Conservation (phyloP, 2,329 filamentous ascomycete genomes). For the Phyllosticta capitalensis region DNA sequence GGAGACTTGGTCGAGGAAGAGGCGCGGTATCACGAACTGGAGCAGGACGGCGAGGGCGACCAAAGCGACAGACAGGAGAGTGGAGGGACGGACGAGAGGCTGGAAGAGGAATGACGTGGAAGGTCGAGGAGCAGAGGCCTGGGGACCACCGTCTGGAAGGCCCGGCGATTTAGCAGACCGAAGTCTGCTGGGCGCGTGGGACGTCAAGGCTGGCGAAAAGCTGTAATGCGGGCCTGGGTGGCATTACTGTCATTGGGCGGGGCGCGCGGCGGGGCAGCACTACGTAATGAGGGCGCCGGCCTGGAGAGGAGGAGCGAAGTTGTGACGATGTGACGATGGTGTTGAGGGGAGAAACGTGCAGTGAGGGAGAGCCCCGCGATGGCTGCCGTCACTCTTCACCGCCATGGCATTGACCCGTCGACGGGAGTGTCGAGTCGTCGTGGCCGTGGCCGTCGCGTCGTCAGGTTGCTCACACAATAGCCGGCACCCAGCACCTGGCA, state of each 20-base stretch:
- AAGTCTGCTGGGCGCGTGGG: conserved; percentile 13
- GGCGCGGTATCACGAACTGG: conserved; percentile 28
- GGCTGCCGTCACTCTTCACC: background rate
- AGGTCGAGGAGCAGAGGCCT: conserved; percentile 6
- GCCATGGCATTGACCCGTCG: background rate
- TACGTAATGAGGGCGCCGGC: conserved; percentile 14
- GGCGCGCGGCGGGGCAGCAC: conserved; percentile 11
- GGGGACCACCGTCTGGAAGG: conserved; percentile 5
- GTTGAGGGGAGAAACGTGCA: background rate
- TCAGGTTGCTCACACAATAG: background rate
- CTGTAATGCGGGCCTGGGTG: conserved; percentile 7
- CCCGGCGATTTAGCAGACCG: conserved; percentile 13
- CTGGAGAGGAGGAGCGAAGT: background rate
- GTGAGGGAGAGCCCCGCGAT: background rate
- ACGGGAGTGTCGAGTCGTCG: no score
- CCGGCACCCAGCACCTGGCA: background rate
- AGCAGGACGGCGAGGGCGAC: conserved; percentile 25
- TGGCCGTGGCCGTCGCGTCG: background rate
- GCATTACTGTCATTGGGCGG: conserved; percentile 4
- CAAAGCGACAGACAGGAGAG: conserved; percentile 20
- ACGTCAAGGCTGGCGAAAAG: conserved; percentile 11
- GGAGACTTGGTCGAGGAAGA: conserved; percentile 21
- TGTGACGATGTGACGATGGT: background rate
- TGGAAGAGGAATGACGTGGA: conserved; percentile 8
- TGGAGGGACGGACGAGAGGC: conserved; percentile 17